Percentiles rank a stretch among this genome's conserved stretches.
phyloP scores from a whole-genome alignment of 805 yeast species.

The Scheffersomyces ergatensis region DNA sequence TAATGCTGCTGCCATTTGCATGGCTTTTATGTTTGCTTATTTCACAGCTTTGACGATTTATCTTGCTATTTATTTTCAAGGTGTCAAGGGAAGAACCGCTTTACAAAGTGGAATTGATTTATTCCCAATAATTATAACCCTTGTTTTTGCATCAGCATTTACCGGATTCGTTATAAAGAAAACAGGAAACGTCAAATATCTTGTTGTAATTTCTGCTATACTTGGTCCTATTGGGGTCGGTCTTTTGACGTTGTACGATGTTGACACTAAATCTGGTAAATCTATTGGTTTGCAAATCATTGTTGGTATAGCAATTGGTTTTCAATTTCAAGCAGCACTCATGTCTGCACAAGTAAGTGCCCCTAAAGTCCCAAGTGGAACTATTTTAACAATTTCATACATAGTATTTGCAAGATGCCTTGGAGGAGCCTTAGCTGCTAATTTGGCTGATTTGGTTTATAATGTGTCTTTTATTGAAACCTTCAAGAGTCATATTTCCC shows the following conservation, averaged over 20 bases:
- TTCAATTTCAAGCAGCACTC: conserved; percentile 33
- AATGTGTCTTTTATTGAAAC: conserved; percentile 14
- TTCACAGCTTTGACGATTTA: conserved; percentile 37
- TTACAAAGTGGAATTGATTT: conserved; percentile 36
- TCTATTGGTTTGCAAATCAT: conserved; percentile 33
- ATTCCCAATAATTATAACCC: conserved; percentile 32
- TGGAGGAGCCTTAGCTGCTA: conserved; percentile 31
- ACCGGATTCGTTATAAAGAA: conserved; percentile 29
- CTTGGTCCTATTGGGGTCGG: conserved; percentile 36
- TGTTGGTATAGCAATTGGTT: conserved; percentile 34
- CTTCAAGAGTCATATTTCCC: conserved; percentile 17
- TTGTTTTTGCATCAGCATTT: conserved; percentile 26
- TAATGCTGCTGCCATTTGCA: conserved; percentile 33
- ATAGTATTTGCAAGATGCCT: conserved; percentile 28
- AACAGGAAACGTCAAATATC: conserved; percentile 26
- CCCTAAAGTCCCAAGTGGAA: conserved; percentile 34
- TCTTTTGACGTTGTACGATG: conserved; percentile 22
- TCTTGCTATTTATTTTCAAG: conserved; percentile 38
- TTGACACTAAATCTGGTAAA: conserved; percentile 17
- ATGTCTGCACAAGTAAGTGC: conserved; percentile 35
- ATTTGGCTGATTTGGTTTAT: conserved; percentile 29
- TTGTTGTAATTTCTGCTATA: conserved; percentile 26
- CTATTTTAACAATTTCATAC: conserved; percentile 32
- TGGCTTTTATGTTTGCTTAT: conserved; percentile 32
- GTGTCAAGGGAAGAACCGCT: conserved; percentile 28